Evolutionary conservation across 75 land plant genomes (phyloP).

Genomic region (Larix kaempferi): DNA sequence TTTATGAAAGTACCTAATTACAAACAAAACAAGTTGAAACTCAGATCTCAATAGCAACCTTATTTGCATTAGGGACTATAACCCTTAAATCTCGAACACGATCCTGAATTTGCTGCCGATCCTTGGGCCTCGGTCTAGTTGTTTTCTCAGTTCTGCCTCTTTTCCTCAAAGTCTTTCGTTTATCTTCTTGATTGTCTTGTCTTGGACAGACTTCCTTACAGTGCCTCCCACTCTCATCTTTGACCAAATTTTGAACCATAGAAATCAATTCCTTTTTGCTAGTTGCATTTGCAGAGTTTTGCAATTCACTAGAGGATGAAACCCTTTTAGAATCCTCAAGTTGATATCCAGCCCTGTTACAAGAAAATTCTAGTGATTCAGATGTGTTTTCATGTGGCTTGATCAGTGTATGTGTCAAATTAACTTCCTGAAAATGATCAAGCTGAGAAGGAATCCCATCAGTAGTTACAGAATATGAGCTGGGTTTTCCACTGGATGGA

Average conservation of each 20-base stretch:
- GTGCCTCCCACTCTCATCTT: conserved; percentile 7
- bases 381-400: no score
- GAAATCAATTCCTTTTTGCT: neutral
- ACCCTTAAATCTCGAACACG: conserved; percentile 64
- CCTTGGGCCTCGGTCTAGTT: conserved; percentile 76
- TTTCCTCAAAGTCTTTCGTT: conserved; percentile 29
- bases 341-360: neutral
- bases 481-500: neutral
- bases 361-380: no score
- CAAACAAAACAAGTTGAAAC: neutral
- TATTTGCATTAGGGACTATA: conserved; percentile 71
- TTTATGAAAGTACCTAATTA: neutral
- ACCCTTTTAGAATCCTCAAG: neutral
- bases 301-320: conserved; percentile 3
- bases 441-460: conserved; percentile 7
- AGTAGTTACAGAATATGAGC: neutral
- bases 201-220: conserved; percentile 9
- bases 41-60: conserved; percentile 31
- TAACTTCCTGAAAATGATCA: neutral
- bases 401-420: neutral
- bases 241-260: conserved; percentile 10
- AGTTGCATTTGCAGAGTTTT: conserved; percentile 2
- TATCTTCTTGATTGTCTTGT: conserved; percentile 30
- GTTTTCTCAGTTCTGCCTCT: conserved; percentile 65
- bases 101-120: conserved; percentile 83